phyloP scores from a whole-genome alignment of 352 stramenopile genomes.

The Phytophthora megakarya region DNA sequence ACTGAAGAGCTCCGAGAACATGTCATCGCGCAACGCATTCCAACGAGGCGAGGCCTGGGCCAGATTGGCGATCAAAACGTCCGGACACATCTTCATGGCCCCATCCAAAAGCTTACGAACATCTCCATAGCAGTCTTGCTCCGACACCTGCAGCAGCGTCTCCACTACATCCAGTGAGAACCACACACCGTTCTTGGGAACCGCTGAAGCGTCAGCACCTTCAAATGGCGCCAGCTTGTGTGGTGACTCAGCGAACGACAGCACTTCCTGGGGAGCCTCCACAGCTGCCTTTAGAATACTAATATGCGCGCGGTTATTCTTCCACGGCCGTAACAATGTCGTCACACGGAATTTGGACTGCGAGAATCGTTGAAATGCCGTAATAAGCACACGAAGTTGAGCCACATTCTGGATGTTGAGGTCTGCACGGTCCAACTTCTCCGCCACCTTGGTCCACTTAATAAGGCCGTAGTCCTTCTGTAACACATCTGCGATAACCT shows the following conservation, averaged over 20 bases:
- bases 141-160: constrained; percentile 75
- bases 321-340: constrained; percentile 78
- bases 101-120: constrained; percentile 80
- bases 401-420: constrained; percentile 62
- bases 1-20: constrained; percentile 88
- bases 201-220: constrained; percentile 82
- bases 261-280: constrained; percentile 75
- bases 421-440: constrained; percentile 85
- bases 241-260: constrained; percentile 81
- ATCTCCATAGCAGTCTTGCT: constrained; percentile 85
- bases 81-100: constrained; percentile 83
- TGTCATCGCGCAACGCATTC: constrained; percentile 83
- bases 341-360: constrained; percentile 81
- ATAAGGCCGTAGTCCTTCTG: constrained; percentile 86
- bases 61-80: constrained; percentile 88
- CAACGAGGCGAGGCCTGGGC: constrained; percentile 75
- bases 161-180: constrained; percentile 88
- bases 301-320: constrained; percentile 78
- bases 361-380: constrained; percentile 80
- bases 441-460: constrained; percentile 85
- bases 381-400: constrained; percentile 77
- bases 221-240: constrained; percentile 86
- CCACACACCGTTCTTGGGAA: constrained; percentile 87
- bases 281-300: constrained; percentile 80
- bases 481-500: constrained; percentile 86